Evolutionary conservation across 176 grass and related monocot species (phyloP).

Genomic region (Carex littledalei): DNA sequence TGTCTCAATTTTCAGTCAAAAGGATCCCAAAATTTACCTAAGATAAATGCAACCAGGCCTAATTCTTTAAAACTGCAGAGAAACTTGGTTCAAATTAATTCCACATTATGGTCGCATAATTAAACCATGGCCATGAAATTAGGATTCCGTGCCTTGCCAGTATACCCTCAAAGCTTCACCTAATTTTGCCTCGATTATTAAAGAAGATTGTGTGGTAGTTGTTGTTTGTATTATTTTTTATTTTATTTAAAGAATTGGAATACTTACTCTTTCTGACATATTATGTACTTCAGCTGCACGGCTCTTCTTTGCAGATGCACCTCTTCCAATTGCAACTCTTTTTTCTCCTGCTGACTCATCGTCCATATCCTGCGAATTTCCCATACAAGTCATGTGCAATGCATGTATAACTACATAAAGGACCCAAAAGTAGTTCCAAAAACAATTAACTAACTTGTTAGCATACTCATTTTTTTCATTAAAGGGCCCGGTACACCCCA

Average conservation of each 20-base stretch:
- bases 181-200: neutral
- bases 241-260: neutral
- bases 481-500: too few species aligned
- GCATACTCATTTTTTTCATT: neutral
- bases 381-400: neutral
- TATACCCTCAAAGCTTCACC: neutral
- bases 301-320: slow-evolving; percentile 27
- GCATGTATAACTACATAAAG: neutral
- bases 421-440: neutral
- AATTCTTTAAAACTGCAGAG: neutral
- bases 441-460: neutral
- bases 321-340: slow-evolving; percentile 19
- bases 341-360: slow-evolving; percentile 22
- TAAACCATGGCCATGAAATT: neutral
- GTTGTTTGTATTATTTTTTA: neutral
- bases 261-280: slow-evolving; percentile 42
- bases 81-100: neutral
- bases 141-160: neutral
- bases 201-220: neutral
- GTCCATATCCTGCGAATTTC: neutral
- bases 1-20: neutral
- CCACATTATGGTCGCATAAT: neutral
- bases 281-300: slow-evolving; percentile 45
- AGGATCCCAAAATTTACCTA: neutral
- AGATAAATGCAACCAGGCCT: neutral